Conservation (phyloP, 305 asterid species). For the Withania somnifera region DNA sequence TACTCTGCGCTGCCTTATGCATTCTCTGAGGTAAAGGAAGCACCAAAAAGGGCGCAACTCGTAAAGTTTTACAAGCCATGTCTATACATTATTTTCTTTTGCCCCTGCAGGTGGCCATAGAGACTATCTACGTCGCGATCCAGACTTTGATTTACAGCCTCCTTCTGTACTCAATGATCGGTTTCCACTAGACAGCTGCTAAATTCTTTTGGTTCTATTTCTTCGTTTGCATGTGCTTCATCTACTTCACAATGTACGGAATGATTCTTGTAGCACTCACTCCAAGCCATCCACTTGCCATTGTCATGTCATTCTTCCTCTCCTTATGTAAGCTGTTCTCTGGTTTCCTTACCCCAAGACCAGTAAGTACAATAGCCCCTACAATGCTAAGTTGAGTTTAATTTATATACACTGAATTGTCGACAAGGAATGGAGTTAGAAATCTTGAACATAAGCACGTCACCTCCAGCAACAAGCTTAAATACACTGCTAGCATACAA, state of each 20-base stretch:
- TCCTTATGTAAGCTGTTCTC: slow-evolving; percentile 91
- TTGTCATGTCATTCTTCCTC: slow-evolving; percentile 89
- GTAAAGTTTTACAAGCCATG: background rate
- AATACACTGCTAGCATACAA: background rate
- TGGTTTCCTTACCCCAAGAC: slow-evolving; percentile 74
- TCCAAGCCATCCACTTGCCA: slow-evolving; percentile 72
- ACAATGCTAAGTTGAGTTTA: background rate
- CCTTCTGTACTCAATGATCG: slow-evolving; percentile 82
- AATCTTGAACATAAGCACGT: background rate
- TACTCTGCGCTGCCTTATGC: slow-evolving; percentile 50
- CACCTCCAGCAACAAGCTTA: background rate
- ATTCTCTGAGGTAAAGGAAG: slow-evolving; percentile 58
- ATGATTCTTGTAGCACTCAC: slow-evolving; percentile 98
- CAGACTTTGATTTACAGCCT: slow-evolving; percentile 70
- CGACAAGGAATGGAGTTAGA: background rate
- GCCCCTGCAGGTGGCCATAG: slow-evolving; percentile 60
- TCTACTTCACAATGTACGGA: slow-evolving; percentile 82
- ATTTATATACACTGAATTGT: background rate
- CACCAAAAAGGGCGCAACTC: background rate
- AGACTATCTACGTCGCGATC: slow-evolving; percentile 43
- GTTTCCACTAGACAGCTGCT: slow-evolving; percentile 59
- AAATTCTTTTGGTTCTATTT: slow-evolving; percentile 83
- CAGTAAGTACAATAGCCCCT: slow-evolving; percentile 30
- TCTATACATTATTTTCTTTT: background rate
- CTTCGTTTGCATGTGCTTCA: slow-evolving; percentile 68